Conservation (phyloP, 2,329 filamentous ascomycete genomes). For the Cercospora nicotianae region DNA sequence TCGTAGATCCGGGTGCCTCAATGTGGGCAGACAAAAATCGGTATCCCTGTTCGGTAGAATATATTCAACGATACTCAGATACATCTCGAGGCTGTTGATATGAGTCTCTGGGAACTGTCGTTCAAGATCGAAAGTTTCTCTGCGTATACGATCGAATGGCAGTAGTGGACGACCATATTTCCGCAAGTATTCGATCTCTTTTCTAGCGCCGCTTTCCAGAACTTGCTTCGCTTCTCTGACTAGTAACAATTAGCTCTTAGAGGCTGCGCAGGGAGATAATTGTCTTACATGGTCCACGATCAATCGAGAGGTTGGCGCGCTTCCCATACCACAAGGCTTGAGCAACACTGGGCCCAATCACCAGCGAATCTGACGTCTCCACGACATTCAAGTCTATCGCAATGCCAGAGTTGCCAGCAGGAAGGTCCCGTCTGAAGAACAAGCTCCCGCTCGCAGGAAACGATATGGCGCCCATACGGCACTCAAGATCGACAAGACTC, state of each 20-base stretch:
- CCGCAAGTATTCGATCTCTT: slow-evolving; percentile 37
- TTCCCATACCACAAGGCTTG: slow-evolving; percentile 38
- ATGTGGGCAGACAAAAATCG: slow-evolving; percentile 21
- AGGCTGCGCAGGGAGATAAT: background rate
- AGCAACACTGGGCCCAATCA: slow-evolving; percentile 37
- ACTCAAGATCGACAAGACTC: slow-evolving; percentile 37
- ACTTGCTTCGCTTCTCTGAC: slow-evolving; percentile 31
- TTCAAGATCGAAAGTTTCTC: slow-evolving; percentile 38
- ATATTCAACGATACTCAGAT: slow-evolving; percentile 31
- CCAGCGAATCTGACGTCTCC: slow-evolving; percentile 26
- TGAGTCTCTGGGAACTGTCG: slow-evolving; percentile 35
- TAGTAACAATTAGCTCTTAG: slow-evolving; percentile 15
- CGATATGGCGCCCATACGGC: slow-evolving; percentile 30
- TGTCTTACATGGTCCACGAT: slow-evolving; percentile 40
- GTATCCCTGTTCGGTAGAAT: slow-evolving; percentile 26
- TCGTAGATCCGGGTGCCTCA: slow-evolving; percentile 32
- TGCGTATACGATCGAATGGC: slow-evolving; percentile 36
- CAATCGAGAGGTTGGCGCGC: slow-evolving; percentile 28
- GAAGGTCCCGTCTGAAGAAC: slow-evolving; percentile 38
- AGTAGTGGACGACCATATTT: slow-evolving; percentile 35
- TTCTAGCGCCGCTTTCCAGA: slow-evolving; percentile 37
- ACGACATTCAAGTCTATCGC: slow-evolving; percentile 20
- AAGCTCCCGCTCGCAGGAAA: slow-evolving; percentile 41
- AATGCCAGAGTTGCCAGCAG: slow-evolving; percentile 21
- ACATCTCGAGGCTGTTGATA: slow-evolving; percentile 36